These are phyloP conservation scores for Diophrys appendiculata DNA, from an alignment of 73 alveolate genomes.

Conservation along the genomic window DNA sequence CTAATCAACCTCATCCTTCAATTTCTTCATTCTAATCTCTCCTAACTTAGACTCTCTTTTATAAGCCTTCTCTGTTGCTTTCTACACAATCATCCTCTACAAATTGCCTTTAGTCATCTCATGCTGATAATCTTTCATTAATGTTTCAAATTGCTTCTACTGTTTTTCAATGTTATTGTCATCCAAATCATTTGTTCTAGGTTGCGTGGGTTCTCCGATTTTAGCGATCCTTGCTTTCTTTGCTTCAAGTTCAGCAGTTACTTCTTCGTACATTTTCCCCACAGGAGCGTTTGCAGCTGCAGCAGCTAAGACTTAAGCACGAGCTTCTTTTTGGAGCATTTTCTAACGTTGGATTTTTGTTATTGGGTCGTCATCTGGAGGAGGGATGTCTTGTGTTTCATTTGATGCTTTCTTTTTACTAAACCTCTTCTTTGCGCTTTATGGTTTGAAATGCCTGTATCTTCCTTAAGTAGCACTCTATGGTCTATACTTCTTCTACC, in stretches of 20 bases:
- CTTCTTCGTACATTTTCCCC: background rate
- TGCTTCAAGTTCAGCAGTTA: too few relatives aligned
- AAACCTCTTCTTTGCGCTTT: background rate
- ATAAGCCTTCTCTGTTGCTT: background rate
- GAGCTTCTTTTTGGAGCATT: too few relatives aligned
- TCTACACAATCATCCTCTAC: background rate
- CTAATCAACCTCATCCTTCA: background rate
- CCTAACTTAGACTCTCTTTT: background rate
- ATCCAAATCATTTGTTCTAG: background rate
- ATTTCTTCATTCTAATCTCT: background rate
- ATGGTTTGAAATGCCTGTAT: background rate
- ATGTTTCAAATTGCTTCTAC: background rate
- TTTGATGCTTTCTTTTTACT: background rate
- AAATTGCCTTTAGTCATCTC: background rate
- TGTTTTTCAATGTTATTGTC: background rate
- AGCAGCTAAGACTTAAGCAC: background rate
- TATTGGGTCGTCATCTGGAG: background rate
- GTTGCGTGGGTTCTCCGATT: background rate
- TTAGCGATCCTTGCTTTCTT: background rate
- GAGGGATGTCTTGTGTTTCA: background rate
- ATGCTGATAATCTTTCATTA: background rate
- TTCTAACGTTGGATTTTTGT: background rate
- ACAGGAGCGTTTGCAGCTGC: background rate
- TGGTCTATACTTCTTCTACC: background rate
- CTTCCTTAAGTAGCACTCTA: background rate